Conservation (phyloP, 805 yeast species). For the Lachancea lanzarotensis region DNA sequence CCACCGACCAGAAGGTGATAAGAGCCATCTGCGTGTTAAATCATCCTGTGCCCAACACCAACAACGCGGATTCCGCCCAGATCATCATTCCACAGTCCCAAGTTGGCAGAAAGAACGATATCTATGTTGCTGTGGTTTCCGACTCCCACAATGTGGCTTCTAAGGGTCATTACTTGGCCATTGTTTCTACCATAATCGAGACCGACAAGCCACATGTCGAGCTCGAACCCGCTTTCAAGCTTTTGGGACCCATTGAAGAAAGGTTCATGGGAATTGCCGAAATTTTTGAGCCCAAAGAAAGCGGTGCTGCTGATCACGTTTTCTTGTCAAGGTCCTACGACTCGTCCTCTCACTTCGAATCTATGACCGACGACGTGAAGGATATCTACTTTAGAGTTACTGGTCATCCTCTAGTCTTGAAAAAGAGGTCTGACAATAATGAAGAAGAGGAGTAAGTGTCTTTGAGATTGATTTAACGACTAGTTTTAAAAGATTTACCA, state of each 20-base stretch:
- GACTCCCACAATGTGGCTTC: constrained; percentile 86
- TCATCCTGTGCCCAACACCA: constrained; percentile 80
- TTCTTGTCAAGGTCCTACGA: constrained; percentile 87
- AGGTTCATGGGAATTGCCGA: constrained; percentile 93
- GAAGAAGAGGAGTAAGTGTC: constrained; percentile 40
- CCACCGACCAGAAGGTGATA: constrained; percentile 33
- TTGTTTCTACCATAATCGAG: constrained; percentile 89
- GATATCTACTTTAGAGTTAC: constrained; percentile 87
- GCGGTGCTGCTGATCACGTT: constrained; percentile 73
- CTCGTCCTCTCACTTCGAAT: constrained; percentile 90
- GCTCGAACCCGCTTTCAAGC: constrained; percentile 86
- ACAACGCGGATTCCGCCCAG: constrained; percentile 82
- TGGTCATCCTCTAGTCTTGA: constrained; percentile 84
- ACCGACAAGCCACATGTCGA: constrained; percentile 89
- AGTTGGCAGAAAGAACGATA: constrained; percentile 86
- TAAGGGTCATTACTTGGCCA: constrained; percentile 84
- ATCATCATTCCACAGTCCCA: constrained; percentile 96
- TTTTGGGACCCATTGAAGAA: constrained; percentile 73
- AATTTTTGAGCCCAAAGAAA: constrained; percentile 76
- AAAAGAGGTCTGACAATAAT: constrained; percentile 63
- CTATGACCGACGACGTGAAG: constrained; percentile 94
- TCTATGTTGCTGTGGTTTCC: constrained; percentile 86
- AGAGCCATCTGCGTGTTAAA: constrained; percentile 71
- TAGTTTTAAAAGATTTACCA: background rate
- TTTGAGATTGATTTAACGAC: background rate